Evolutionary conservation across 1,284 basidiomycete genomes (phyloP), one percentile per base, ranked within the genome.

Genomic region (Heterobasidion parviporum): DNA sequence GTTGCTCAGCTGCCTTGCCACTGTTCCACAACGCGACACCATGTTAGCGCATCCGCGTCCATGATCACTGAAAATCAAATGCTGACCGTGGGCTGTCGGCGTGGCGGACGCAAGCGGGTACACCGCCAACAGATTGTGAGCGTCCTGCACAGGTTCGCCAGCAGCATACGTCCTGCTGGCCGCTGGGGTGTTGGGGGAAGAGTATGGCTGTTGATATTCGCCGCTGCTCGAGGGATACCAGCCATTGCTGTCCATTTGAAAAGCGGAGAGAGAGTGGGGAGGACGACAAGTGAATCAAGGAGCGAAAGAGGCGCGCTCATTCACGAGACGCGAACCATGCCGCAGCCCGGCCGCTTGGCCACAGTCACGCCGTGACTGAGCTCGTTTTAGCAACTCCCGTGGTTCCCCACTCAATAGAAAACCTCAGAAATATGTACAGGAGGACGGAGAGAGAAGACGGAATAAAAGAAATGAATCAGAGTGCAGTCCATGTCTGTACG

Each of bases 31-130:
- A 20, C 32, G 8, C 41, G 41, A 48, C 18, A 3, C 26, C 46
- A 48, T 48, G 10, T 10, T 16, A n/a, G 18, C 12, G 5, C 16
- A 33, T n/a, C 10, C n/a, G 10, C 57, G 54, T 20, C 32, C 54
- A 52, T 52, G 57, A 55, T 56, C 52, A 54, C 20, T 46, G 7
- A 47, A 55, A 9, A 33, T 26, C 18, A 20, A 54, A 47, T 7
- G 61, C 71, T 59, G 63, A 86, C 87, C 83, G 63, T 89, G 86
- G 47, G 79, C 75, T 7, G 85, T 77, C 32, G 87, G 85, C 4
- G 82, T 85, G 44, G 81, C 82, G 56, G 85, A 87, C 41, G 83
- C 82, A 61, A 84, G 75, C 16, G 87, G 84, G 65, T 88, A 89
- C 36, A 76, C 73, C 8, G 80, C 76, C 47, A 88, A 72, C 38